Evolutionary conservation across 2,329 filamentous ascomycete species (phyloP), one percentile per base, ranked within the genome.

Genomic region (Corynespora cassiicola): DNA sequence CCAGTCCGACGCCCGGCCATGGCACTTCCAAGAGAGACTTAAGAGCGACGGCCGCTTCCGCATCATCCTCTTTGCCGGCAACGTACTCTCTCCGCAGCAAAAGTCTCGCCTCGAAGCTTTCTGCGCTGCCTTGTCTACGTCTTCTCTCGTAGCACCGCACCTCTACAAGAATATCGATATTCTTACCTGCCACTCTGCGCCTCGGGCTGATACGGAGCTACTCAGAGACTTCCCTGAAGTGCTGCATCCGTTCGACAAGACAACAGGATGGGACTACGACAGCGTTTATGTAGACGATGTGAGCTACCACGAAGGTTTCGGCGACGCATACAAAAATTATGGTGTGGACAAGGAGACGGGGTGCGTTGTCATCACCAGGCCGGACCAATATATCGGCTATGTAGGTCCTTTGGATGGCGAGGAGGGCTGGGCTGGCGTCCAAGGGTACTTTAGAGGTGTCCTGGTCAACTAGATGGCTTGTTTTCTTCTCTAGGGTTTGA

Each of bases 351-450:
- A 50, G 12, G 68, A 76, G 36, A 63, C 65, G 14, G 85, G 85
- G 0, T 82, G 79, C 45, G 66, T 82, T 4, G 76, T 86, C 1
- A 68, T 84, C 2, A 69, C 84, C 2, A 65, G 86, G 31, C 86
- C 86, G 2, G 86, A 89, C 69, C 82, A 86, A 57, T 84, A 88
- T 63, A 77, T 88, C 20, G 75, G 69, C 1, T 69, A 58, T 34
- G 52, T 78, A 14, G 70, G 70, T 5, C 61, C 61, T 18, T 18
- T 71, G 30, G 64, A 70, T 21, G 56, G 57, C 3, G 56, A 51
- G 41, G 58, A 59, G 34, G 62, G 60, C 0, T 47, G 45, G 24
- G 31, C 38, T 17, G 63, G 54, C 1, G 47, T 69, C 11, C 63
- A 67, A 39, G 35, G 25, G 27, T 69, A 64, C 31, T 66, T 68